phyloP scores from a whole-genome alignment of 2,329 filamentous ascomycete species.

The Delphinella strobiligena region DNA sequence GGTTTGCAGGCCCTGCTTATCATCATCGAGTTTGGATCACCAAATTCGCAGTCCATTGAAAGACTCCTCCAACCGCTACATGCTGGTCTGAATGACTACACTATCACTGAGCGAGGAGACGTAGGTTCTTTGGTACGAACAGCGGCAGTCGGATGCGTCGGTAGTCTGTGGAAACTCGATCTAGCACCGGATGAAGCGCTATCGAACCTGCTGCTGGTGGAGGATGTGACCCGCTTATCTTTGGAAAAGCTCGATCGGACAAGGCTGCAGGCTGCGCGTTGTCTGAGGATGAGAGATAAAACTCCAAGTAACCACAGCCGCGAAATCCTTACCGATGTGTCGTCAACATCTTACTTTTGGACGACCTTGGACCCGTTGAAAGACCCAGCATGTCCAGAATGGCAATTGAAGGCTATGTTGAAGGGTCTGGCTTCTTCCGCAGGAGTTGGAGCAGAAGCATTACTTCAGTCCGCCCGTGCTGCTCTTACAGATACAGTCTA shows the following conservation, averaged over 20 bases:
- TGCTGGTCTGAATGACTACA: constrained; percentile 69
- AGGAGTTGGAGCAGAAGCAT: constrained; percentile 64
- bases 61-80: constrained; percentile 14
- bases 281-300: constrained; percentile 1
- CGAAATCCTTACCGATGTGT: constrained; percentile 26
- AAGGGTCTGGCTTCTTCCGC: constrained; percentile 61
- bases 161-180: constrained; percentile 25
- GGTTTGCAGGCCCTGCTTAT: constrained; percentile 28
- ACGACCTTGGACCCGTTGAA: constrained; percentile 39
- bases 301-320: background rate
- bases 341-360: constrained; percentile 49
- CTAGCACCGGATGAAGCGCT: background rate
- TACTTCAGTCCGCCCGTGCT: constrained; percentile 56
- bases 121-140: constrained; percentile 77
- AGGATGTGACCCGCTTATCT: constrained; percentile 50
- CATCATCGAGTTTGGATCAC: constrained; percentile 1
- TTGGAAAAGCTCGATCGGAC: constrained; percentile 87
- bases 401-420: constrained; percentile 38
- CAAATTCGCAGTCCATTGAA: constrained; percentile 8
- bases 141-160: constrained; percentile 61
- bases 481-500: constrained; percentile 43
- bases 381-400: constrained; percentile 20
- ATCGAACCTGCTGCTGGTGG: constrained; percentile 9
- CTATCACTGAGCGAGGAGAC: constrained; percentile 77
- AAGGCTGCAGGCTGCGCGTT: constrained; percentile 49